Percentiles rank a stretch among this genome's conserved stretches.
These are phyloP conservation scores for Apiosordaria backusii DNA, from an alignment of 495 filamentous ascomycete genomes.

Conservation along the genomic window DNA sequence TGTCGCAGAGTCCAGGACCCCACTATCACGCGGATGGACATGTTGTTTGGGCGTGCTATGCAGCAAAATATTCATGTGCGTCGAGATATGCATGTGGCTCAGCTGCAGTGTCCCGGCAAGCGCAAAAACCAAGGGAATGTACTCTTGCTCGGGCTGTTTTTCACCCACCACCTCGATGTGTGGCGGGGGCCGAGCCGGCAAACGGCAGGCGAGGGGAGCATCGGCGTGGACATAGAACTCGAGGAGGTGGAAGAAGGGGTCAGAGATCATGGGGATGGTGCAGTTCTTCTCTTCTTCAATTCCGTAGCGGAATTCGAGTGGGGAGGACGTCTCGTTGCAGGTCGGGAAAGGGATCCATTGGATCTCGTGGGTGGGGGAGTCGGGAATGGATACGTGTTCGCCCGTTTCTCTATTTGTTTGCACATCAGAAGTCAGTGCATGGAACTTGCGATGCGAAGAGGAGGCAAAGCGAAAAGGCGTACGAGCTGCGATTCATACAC, in stretches of 20 bases:
- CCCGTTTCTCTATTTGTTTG: slow-evolving; percentile 52
- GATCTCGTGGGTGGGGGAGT: slow-evolving; percentile 72
- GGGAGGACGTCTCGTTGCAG: slow-evolving; percentile 83
- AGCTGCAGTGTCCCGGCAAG: slow-evolving; percentile 84
- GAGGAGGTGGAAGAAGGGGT: slow-evolving; percentile 92
- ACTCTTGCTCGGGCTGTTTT: slow-evolving; percentile 45
- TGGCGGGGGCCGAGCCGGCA: slow-evolving; percentile 70
- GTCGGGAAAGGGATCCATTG: slow-evolving; percentile 90
- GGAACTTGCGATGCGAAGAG: background rate
- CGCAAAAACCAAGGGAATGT: slow-evolving; percentile 71
- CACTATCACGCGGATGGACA: slow-evolving; percentile 55
- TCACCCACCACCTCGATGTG: slow-evolving; percentile 45
- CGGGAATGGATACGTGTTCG: slow-evolving; percentile 60
- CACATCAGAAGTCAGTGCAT: background rate
- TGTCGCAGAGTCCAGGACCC: slow-evolving; percentile 75
- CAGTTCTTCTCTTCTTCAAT: slow-evolving; percentile 82
- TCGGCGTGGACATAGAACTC: slow-evolving; percentile 99
- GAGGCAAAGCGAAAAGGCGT: slow-evolving; percentile 21
- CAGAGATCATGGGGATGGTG: slow-evolving; percentile 79
- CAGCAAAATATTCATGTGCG: slow-evolving; percentile 80
- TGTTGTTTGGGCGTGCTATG: slow-evolving; percentile 64
- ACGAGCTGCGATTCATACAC: slow-evolving; percentile 58
- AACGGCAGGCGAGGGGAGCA: slow-evolving; percentile 85
- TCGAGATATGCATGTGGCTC: slow-evolving; percentile 86
- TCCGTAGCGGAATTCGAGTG: slow-evolving; percentile 83